These are phyloP conservation scores for Pseudocercospora pini-densiflorae DNA, from an alignment of 2,329 filamentous ascomycete species.

Conservation along the genomic window DNA sequence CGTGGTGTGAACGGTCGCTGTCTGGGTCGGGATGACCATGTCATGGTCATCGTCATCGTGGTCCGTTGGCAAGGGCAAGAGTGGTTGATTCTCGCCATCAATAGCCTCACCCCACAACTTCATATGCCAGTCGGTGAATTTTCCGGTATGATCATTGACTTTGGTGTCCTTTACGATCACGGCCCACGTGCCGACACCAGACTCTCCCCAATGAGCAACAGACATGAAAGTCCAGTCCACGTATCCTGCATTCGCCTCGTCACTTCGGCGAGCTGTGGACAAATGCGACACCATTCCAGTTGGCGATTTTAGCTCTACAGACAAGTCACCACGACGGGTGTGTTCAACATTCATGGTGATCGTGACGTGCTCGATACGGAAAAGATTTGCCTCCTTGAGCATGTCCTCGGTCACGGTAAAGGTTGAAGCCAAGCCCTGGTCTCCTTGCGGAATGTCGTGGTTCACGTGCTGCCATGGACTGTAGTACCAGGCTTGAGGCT, in stretches of 20 bases:
- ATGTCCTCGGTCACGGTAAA: conserved; percentile 83
- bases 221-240: conserved; percentile 99
- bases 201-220: conserved; percentile 95
- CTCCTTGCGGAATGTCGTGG: conserved; percentile 81
- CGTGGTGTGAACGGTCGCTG: conserved; percentile 65
- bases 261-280: conserved; percentile 72
- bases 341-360: conserved; percentile 97
- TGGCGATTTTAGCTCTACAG: conserved; percentile 88
- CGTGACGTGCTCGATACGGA: conserved; percentile 89
- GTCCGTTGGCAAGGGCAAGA: conserved; percentile 80
- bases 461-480: conserved; percentile 94
- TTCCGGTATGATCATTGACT: conserved; percentile 76
- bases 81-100: conserved; percentile 71
- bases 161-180: conserved; percentile 84
- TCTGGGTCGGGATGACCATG: conserved; percentile 62
- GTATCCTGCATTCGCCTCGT: conserved; percentile 73
- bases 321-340: conserved; percentile 83
- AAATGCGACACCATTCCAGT: conserved; percentile 81
- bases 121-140: conserved; percentile 88
- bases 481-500: conserved; percentile 93
- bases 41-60: conserved; percentile 85
- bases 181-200: conserved; percentile 86
- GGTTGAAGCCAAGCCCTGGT: conserved; percentile 75
- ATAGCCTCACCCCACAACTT: conserved; percentile 92
- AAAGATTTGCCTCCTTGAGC: conserved; percentile 81